phyloP scores from a whole-genome alignment of 305 asterid genomes.

The Stenogyne calaminthoides region DNA sequence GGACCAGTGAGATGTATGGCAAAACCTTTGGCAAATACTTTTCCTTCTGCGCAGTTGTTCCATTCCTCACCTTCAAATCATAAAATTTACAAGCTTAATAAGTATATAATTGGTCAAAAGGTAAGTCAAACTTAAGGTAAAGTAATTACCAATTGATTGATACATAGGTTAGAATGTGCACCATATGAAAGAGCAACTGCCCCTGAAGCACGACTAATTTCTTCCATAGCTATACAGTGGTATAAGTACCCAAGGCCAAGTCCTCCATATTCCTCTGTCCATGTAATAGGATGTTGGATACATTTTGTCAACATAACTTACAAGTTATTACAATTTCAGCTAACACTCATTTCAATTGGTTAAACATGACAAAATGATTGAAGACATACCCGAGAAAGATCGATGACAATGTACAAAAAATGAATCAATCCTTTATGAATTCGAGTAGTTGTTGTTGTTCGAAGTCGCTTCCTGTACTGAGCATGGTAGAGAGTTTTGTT shows the following conservation, averaged over 20 bases:
- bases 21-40: conserved; percentile 92
- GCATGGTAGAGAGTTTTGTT: conserved; percentile 87
- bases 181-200: conserved; percentile 97
- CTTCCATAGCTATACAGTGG: conserved; percentile 99
- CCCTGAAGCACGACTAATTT: conserved; percentile 96
- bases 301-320: conserved; percentile 25
- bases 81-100: conserved; percentile 30
- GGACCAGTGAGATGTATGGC: conserved; percentile 25
- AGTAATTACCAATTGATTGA: conserved; percentile 85
- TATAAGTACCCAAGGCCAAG: conserved; percentile 97
- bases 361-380: neutral
- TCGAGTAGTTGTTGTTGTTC: conserved; percentile 61
- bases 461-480: conserved; percentile 85
- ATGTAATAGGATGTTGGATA: conserved; percentile 25
- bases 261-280: conserved; percentile 94
- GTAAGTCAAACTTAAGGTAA: conserved; percentile 29
- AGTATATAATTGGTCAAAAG: conserved; percentile 20
- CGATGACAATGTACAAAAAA: conserved; percentile 74
- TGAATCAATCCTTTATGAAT: conserved; percentile 96
- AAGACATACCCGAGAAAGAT: conserved; percentile 86
- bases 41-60: conserved; percentile 80
- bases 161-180: conserved; percentile 93
- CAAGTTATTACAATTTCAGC: neutral
- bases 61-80: conserved; percentile 84
- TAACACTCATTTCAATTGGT: neutral